Evolutionary conservation across 495 filamentous ascomycete genomes (phyloP), one percentile per base, ranked within the genome.

Genomic region (Penicillium goetzii): DNA sequence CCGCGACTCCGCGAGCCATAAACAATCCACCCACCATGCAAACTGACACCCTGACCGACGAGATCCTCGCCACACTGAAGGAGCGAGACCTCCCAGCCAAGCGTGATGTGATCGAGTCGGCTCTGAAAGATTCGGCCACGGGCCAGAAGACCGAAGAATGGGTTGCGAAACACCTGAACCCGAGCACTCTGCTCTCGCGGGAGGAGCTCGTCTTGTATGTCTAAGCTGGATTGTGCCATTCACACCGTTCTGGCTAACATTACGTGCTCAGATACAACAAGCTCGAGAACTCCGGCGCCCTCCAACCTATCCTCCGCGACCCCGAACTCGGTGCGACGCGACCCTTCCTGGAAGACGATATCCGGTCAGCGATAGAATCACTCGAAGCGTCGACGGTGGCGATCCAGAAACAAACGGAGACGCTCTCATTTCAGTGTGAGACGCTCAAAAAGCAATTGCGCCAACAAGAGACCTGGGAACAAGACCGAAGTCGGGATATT

Each of bases 141-240:
- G 61, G 59, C 51, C 25, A 51, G 32, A 55, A 63, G 26, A 73
- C 71, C 64, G 63, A 61, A 50, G 64, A 78, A 61, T 80, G 79
- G 78, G 69, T 73, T 21, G 61, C 66, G 19, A 74, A 68, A 34
- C 70, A 79, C 57, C 58, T 81, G 26, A 66, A 47, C 40, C 61
- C 66, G 1, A 71, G 75, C 41, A 78, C 76, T 6, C 66, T 82
- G 26, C 68, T 82, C 43, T 80, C 78, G 10, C 69, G 72, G 43
- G 79, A 82, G 53, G 79, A 81, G 64, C 65, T 78, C 15, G 58
- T 56, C 45, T 53, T 80, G 79, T 80, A 71, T 38, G 71, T 54
- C 43, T 9, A 4, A 4, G 30, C 43, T 47, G 14, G 43, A 47
- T n/a, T 23, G 33, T 32, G 10, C 5, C n/a, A 26, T 7, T 4